A percentile compares a stretch with the other conserved stretches of the same genome.
Conservation (phyloP, 331 rosid genomes). For the Quercus lobata region DNA sequence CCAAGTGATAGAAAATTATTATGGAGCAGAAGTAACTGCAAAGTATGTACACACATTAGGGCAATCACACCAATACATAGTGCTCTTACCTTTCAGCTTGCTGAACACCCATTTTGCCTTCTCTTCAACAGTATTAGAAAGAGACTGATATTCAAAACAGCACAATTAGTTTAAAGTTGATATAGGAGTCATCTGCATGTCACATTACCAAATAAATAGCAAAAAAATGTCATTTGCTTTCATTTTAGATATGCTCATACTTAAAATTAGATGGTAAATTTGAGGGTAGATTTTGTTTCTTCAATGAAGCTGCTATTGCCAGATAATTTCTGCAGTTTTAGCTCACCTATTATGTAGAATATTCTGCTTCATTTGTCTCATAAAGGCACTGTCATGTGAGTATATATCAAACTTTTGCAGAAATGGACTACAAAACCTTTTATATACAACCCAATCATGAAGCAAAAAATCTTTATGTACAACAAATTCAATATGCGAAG, state of each 20-base stretch:
- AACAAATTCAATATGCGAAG: background rate
- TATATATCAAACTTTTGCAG: too few species aligned
- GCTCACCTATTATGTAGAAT: background rate
- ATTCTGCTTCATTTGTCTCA: background rate
- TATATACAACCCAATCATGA: background rate
- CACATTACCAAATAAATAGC: background rate
- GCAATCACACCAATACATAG: background rate
- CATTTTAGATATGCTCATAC: background rate
- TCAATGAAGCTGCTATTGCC: background rate
- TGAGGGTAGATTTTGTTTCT: background rate
- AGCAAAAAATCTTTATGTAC: background rate
- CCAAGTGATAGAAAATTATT: background rate
- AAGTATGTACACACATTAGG: background rate
- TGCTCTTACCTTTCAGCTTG: constrained; percentile 63
- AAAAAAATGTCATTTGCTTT: background rate
- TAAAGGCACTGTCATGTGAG: background rate
- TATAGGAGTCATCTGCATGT: background rate
- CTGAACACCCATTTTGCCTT: constrained; percentile 78
- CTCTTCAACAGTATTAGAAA: constrained; percentile 70
- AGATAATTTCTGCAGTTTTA: background rate
- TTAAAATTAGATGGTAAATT: background rate
- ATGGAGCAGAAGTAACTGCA: background rate
- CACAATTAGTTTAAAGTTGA: background rate
- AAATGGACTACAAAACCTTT: background rate
- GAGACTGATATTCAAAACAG: constrained; percentile 44